These are phyloP conservation scores for Aspergillus sp. DNA, from an alignment of 2,329 filamentous ascomycete genomes.

Conservation along the genomic window DNA sequence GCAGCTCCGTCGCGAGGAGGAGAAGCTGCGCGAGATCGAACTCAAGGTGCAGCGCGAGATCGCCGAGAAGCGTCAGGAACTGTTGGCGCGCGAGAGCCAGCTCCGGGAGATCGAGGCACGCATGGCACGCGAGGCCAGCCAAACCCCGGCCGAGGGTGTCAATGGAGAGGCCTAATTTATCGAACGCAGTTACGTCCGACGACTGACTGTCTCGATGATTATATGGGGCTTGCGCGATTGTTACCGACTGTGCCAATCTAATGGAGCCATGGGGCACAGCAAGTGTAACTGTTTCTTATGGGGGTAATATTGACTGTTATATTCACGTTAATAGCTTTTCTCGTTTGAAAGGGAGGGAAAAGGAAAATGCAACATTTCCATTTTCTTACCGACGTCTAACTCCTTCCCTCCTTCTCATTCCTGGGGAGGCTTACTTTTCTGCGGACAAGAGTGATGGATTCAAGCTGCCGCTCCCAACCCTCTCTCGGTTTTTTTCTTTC, in stretches of 20 bases:
- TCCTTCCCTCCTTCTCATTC: conserved; percentile 12
- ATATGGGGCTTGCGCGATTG: conserved; percentile 20
- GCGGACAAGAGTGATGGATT: conserved; percentile 14
- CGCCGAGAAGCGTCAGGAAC: conserved; percentile 99
- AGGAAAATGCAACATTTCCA: conserved; percentile 30
- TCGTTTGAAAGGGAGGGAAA: conserved; percentile 22
- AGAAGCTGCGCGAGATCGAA: conserved; percentile 99
- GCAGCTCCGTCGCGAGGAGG: conserved; percentile 96
- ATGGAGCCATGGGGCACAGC: conserved; percentile 33
- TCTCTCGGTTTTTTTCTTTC: conserved; percentile 13
- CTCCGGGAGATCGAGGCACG: conserved; percentile 97
- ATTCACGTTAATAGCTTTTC: conserved; percentile 41
- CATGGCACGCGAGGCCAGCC: conserved; percentile 81
- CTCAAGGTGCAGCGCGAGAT: conserved; percentile 99
- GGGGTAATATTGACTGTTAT: conserved; percentile 40
- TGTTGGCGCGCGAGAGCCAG: conserved; percentile 95
- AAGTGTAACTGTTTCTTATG: conserved; percentile 32
- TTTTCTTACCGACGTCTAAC: conserved; percentile 23
- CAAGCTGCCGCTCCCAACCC: conserved; percentile 15
- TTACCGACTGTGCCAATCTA: conserved; percentile 35
- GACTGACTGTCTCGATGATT: conserved; percentile 17
- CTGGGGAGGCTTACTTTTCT: background rate
- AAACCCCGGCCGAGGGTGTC: conserved; percentile 26
- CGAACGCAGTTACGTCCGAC: conserved; percentile 11
- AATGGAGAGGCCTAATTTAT: conserved; percentile 36